These are phyloP conservation scores for Pseudoscleropodium purum DNA, from an alignment of 225 moss, liverwort and hornwort species.

Conservation along the genomic window DNA sequence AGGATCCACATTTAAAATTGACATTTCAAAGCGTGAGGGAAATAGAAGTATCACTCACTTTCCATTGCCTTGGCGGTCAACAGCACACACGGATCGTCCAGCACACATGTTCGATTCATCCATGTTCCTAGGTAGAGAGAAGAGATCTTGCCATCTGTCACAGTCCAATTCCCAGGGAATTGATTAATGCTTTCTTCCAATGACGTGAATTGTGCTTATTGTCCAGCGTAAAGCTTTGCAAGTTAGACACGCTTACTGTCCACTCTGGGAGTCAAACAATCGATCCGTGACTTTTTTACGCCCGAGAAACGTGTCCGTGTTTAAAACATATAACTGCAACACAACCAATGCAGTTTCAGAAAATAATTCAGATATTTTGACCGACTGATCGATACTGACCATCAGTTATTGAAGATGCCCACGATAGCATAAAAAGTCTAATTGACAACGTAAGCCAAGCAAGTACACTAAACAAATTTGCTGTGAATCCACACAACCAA, in stretches of 20 bases:
- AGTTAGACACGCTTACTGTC: constrained; percentile 39
- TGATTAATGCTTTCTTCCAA: background rate
- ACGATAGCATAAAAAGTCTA: background rate
- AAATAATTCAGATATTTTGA: background rate
- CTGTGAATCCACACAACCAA: background rate
- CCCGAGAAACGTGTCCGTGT: constrained; percentile 88
- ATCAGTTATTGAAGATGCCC: background rate
- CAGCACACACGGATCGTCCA: constrained; percentile 81
- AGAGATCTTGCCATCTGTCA: constrained; percentile 74
- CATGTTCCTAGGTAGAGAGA: constrained; percentile 83
- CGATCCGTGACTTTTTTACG: constrained; percentile 82
- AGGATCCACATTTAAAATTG: background rate
- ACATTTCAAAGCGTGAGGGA: background rate
- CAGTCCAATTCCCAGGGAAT: background rate
- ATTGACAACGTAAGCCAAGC: background rate
- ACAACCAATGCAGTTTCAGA: background rate
- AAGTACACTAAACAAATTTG: background rate
- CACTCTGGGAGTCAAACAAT: constrained; percentile 57
- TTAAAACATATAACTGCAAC: constrained; percentile 80
- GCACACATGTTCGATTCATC: constrained; percentile 94
- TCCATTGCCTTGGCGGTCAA: constrained; percentile 76
- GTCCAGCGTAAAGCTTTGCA: background rate
- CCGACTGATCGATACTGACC: background rate
- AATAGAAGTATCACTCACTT: constrained; percentile 30
- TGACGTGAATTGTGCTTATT: background rate